Conservation (phyloP, 208 protist genomes). For the Acanthamoeba royreba region DNA sequence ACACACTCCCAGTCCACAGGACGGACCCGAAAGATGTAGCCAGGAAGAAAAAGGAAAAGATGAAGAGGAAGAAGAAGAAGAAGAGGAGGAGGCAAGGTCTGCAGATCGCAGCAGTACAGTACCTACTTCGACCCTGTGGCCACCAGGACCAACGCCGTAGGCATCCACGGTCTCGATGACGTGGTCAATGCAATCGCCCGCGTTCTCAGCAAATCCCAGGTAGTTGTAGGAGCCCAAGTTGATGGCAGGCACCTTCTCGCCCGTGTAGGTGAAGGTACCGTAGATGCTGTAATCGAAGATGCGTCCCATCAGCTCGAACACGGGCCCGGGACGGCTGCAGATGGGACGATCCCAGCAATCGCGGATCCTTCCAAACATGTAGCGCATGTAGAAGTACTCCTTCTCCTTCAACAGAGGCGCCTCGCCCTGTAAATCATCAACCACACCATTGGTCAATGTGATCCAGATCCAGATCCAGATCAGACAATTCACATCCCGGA, state of each 20-base stretch:
- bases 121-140: slow-evolving; percentile 72
- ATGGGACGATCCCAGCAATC: slow-evolving; percentile 84
- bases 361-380: slow-evolving; percentile 89
- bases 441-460: background rate
- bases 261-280: slow-evolving; percentile 68
- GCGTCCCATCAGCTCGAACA: slow-evolving; percentile 91
- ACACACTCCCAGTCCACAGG: background rate
- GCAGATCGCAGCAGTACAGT: background rate
- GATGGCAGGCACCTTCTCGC: slow-evolving; percentile 82
- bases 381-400: slow-evolving; percentile 92
- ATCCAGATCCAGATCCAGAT: background rate
- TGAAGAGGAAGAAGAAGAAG: background rate
- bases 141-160: slow-evolving; percentile 83
- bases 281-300: slow-evolving; percentile 76
- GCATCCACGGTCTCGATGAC: slow-evolving; percentile 84
- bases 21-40: background rate
- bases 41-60: background rate
- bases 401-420: slow-evolving; percentile 93
- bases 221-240: slow-evolving; percentile 99
- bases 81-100: background rate
- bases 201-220: slow-evolving; percentile 95
- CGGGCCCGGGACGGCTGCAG: slow-evolving; percentile 87
- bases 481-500: background rate
- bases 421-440: slow-evolving; percentile 78
- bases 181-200: slow-evolving; percentile 81